These are phyloP conservation scores for Curvularia sp. DNA, from an alignment of 2,329 filamentous ascomycete species.

Conservation along the genomic window DNA sequence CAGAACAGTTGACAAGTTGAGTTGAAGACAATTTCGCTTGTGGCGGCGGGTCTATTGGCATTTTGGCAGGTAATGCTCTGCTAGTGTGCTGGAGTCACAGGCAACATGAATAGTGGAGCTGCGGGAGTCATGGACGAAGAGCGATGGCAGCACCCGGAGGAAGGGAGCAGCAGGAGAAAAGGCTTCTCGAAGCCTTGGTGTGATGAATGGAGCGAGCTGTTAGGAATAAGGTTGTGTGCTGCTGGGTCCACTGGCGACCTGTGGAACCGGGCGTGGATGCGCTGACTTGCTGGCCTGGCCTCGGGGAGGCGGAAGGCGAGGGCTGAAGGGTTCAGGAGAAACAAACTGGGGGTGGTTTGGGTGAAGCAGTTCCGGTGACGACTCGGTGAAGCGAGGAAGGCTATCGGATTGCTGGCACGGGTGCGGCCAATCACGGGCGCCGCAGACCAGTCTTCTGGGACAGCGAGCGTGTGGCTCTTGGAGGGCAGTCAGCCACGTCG, in stretches of 20 bases:
- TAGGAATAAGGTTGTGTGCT: background rate
- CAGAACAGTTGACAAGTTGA: background rate
- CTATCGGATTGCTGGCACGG: conserved; percentile 19
- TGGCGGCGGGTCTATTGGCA: background rate
- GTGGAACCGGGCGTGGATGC: background rate
- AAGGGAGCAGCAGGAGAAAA: background rate
- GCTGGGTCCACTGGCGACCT: background rate
- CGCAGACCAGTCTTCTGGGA: conserved; percentile 8
- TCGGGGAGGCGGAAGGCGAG: conserved; percentile 11
- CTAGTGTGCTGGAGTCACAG: background rate
- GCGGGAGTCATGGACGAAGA: background rate
- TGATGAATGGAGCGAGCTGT: background rate
- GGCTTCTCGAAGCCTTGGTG: background rate
- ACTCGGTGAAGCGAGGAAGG: conserved; percentile 14
- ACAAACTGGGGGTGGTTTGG: background rate
- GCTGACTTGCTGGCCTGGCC: background rate
- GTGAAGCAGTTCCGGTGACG: conserved; percentile 17
- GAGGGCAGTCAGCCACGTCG: conserved; percentile 25
- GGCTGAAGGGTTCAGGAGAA: conserved; percentile 6
- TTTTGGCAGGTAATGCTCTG: background rate
- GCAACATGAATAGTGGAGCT: background rate
- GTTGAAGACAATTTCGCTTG: background rate
- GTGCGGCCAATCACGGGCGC: conserved; percentile 23
- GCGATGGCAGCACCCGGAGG: background rate
- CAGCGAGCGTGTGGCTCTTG: conserved; percentile 26